Percentiles rank a stretch among this genome's conserved stretches.
These are phyloP conservation scores for Talaromyces borbonicus DNA, from an alignment of 495 filamentous ascomycete genomes.

Conservation along the genomic window DNA sequence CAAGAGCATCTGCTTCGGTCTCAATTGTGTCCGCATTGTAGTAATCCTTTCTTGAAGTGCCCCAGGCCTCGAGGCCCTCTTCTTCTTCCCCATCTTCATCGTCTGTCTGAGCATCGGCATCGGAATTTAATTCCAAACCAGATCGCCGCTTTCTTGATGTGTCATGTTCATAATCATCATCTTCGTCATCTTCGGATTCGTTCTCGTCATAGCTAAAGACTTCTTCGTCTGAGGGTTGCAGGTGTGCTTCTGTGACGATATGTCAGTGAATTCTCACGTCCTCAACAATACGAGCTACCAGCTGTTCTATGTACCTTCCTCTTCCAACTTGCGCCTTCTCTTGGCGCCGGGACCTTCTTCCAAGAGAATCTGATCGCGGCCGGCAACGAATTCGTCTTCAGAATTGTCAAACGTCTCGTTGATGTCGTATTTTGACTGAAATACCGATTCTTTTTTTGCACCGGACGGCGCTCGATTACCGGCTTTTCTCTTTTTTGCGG, in stretches of 20 bases:
- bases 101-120: background rate
- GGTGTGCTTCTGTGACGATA: slow-evolving; percentile 37
- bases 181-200: slow-evolving; percentile 39
- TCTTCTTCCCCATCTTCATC: slow-evolving; percentile 51
- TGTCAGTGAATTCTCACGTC: too few relatives aligned
- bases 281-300: too few relatives aligned
- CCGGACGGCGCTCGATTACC: slow-evolving; percentile 34
- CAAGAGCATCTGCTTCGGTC: slow-evolving; percentile 82
- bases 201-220: slow-evolving; percentile 55
- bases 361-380: slow-evolving; percentile 74
- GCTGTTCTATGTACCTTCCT: slow-evolving; percentile 58
- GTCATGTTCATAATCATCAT: slow-evolving; percentile 30
- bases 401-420: slow-evolving; percentile 84
- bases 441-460: slow-evolving; percentile 33
- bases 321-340: slow-evolving; percentile 53
- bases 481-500: slow-evolving; percentile 73
- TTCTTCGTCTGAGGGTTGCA: slow-evolving; percentile 82
- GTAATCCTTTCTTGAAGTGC: slow-evolving; percentile 77
- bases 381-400: slow-evolving; percentile 81
- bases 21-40: slow-evolving; percentile 86
- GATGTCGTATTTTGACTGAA: slow-evolving; percentile 37
- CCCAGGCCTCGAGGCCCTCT: slow-evolving; percentile 73
- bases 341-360: slow-evolving; percentile 73
- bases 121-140: slow-evolving; percentile 14
- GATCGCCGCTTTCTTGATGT: slow-evolving; percentile 16